Conservation (phyloP, 768 basidiomycete genomes). For the Lentinus brumalis region DNA sequence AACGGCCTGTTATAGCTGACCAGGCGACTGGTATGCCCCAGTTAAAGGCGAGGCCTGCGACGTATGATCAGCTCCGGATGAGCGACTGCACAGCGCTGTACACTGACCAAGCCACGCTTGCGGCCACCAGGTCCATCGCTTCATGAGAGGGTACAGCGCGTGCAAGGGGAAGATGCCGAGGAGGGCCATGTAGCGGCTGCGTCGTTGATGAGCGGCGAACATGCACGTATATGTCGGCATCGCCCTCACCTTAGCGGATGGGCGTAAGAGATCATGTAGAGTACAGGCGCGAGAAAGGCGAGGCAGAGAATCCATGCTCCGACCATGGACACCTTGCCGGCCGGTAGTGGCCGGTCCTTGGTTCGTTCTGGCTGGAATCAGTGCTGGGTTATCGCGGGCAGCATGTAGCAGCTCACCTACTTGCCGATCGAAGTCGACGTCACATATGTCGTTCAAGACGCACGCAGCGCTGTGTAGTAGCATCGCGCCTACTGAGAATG, state of each 20-base stretch:
- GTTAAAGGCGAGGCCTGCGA: constrained; percentile 48
- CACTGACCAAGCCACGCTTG: constrained; percentile 56
- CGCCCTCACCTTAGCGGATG: constrained; percentile 6
- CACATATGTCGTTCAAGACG: constrained; percentile 29
- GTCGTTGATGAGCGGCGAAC: background rate
- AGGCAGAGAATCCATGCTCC: constrained; percentile 33
- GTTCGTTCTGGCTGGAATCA: constrained; percentile 32
- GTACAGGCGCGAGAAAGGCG: constrained; percentile 17
- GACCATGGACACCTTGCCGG: constrained; percentile 34
- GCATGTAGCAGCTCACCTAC: constrained; percentile 31
- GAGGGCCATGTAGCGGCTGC: constrained; percentile 12
- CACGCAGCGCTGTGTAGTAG: constrained; percentile 26
- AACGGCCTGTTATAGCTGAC: constrained; percentile 39
- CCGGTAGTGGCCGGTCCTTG: constrained; percentile 35
- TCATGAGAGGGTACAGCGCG: constrained; percentile 53
- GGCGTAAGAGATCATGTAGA: constrained; percentile 14
- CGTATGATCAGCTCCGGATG: background rate
- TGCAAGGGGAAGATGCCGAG: constrained; percentile 24
- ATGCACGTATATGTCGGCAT: no score
- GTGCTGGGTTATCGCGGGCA: background rate
- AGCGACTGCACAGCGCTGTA: background rate
- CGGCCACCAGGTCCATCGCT: constrained; percentile 60
- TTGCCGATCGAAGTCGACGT: constrained; percentile 34
- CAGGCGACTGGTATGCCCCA: constrained; percentile 53
- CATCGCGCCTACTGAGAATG: constrained; percentile 25